Percentiles rank a stretch among this genome's conserved stretches.
Conservation (phyloP, 495 filamentous ascomycete genomes). For the Cairneyella variabilis region DNA sequence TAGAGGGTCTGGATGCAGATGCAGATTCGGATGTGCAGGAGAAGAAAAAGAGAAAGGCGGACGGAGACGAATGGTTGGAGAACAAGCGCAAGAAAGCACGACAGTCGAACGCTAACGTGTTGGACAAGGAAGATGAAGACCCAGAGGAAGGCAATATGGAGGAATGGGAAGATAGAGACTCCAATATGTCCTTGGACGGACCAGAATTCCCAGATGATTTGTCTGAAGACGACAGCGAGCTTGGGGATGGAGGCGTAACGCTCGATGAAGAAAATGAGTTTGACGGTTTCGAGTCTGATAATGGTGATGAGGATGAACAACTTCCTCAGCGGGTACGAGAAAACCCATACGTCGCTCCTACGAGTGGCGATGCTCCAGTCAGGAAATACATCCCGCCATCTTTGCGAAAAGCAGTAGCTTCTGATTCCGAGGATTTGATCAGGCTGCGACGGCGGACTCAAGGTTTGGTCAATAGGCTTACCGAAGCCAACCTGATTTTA, state of each 20-base stretch:
- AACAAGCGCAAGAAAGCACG: slow-evolving; percentile 43
- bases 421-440: slow-evolving; percentile 62
- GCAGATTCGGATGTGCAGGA: slow-evolving; percentile 44
- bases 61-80: slow-evolving; percentile 49
- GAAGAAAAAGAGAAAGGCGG: slow-evolving; percentile 64
- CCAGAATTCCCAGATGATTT: slow-evolving; percentile 24
- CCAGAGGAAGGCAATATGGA: slow-evolving; percentile 23
- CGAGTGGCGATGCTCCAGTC: slow-evolving; percentile 26
- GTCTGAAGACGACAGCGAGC: slow-evolving; percentile 26
- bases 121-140: slow-evolving; percentile 26
- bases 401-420: slow-evolving; percentile 57
- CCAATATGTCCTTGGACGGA: slow-evolving; percentile 20
- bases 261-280: slow-evolving; percentile 32
- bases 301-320: slow-evolving; percentile 2
- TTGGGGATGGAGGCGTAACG: slow-evolving; percentile 27
- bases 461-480: slow-evolving; percentile 87
- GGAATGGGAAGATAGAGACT: slow-evolving; percentile 19
- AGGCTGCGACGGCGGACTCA: slow-evolving; percentile 76
- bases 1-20: slow-evolving; percentile 65
- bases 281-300: slow-evolving; percentile 26
- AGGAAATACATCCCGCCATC: slow-evolving; percentile 86
- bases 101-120: slow-evolving; percentile 24
- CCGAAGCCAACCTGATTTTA: slow-evolving; percentile 79
- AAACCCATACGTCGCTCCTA: slow-evolving; percentile 50
- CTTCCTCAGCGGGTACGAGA: slow-evolving; percentile 34